These are phyloP conservation scores for Phaeosphaeria sp. DNA, from an alignment of 2,329 filamentous ascomycete genomes.

Conservation along the genomic window DNA sequence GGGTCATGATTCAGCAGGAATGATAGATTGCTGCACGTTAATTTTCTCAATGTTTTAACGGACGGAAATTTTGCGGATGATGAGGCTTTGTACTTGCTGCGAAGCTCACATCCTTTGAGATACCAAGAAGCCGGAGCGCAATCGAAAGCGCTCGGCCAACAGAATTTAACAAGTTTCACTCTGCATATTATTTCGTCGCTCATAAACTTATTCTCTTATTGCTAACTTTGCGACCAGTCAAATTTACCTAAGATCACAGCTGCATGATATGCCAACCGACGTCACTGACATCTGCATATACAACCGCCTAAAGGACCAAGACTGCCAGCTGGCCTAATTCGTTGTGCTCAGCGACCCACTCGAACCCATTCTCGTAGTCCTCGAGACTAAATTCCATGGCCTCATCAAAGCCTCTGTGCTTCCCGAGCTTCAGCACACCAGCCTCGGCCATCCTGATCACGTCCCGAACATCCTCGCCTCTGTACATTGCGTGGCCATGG, in stretches of 20 bases:
- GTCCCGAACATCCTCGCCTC: neutral
- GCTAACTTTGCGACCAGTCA: neutral
- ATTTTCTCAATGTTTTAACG: constrained; percentile 15
- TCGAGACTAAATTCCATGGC: neutral
- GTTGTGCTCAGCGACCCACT: neutral
- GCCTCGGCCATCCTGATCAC: neutral
- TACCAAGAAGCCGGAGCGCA: constrained; percentile 19
- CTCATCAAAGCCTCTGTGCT: neutral
- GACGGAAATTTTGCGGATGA: constrained; percentile 12
- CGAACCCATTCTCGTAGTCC: neutral
- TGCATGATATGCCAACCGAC: no score
- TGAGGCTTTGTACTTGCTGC: constrained; percentile 13
- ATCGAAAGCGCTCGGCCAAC: constrained; percentile 16
- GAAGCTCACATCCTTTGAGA: constrained; percentile 18
- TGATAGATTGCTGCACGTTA: constrained; percentile 25
- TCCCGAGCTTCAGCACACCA: neutral
- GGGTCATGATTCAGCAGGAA: constrained; percentile 31
- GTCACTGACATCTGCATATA: neutral
- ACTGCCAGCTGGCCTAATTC: neutral
- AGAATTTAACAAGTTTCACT: constrained; percentile 14
- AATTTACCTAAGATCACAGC: neutral
- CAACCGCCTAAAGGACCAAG: neutral
- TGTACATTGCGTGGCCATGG: neutral
- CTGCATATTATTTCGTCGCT: neutral
- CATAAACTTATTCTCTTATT: no score